A percentile compares a stretch with the other conserved stretches of the same genome.
phyloP scores from a whole-genome alignment of 139 green algal genomes.

The Nannochloris sp. region DNA sequence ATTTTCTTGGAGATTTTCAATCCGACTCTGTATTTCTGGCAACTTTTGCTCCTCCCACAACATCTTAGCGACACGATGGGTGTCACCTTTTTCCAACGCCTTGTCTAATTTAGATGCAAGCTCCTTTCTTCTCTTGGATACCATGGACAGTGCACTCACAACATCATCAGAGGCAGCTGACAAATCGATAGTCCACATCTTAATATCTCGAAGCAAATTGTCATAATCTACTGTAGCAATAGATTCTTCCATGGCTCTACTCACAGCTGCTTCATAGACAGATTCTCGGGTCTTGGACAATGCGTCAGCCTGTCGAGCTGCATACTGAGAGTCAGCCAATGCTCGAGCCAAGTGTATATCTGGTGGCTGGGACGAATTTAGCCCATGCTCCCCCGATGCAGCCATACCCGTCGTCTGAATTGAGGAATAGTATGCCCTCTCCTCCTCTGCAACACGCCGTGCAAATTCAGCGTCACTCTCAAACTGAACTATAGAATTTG shows the following conservation, averaged over 20 bases:
- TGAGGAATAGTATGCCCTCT: no score
- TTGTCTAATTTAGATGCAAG: background rate
- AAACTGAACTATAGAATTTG: no score
- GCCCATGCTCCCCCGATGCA: background rate
- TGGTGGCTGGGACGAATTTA: background rate
- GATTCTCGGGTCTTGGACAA: background rate
- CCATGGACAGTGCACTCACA: conserved; percentile 6
- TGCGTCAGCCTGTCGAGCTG: conserved; percentile 12
- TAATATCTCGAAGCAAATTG: conserved; percentile 27
- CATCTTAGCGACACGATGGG: background rate
- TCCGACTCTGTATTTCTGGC: conserved; percentile 1
- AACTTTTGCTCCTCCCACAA: conserved; percentile 16
- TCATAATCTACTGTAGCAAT: conserved; percentile 22
- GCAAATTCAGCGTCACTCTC: no score
- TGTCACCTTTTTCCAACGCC: background rate
- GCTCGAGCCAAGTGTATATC: conserved; percentile 17
- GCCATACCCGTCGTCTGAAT: background rate
- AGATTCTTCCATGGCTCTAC: conserved; percentile 7
- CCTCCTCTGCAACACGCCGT: no score
- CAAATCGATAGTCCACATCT: conserved; percentile 25
- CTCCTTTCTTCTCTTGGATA: background rate
- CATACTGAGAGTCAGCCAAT: conserved; percentile 22
- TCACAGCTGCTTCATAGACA: conserved; percentile 9
- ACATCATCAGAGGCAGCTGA: conserved; percentile 10
- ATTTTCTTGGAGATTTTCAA: conserved; percentile 3